A percentile compares a stretch with the other conserved stretches of the same genome.
Conservation (phyloP, 73 alveolate genomes). For the Paramecium biaurelia region DNA sequence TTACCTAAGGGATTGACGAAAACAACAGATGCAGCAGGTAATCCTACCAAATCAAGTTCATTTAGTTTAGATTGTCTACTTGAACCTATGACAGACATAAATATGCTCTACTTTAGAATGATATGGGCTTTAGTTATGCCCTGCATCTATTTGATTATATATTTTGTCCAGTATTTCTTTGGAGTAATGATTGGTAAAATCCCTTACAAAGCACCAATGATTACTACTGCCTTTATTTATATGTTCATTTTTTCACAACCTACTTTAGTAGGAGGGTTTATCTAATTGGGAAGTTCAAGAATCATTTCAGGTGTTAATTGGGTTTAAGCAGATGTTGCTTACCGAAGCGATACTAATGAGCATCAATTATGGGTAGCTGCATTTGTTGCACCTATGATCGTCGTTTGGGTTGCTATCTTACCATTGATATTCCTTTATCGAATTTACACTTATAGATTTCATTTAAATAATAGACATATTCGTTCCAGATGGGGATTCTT, state of each 20-base stretch:
- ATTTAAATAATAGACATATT: not conserved
- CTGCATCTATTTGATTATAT: not conserved
- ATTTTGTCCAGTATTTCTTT: not conserved
- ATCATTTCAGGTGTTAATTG: not conserved
- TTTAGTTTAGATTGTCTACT: conserved; percentile 15
- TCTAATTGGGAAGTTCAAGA: not conserved
- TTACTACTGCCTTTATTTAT: conserved; percentile 23
- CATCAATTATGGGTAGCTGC: conserved; percentile 7
- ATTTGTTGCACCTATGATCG: conserved; percentile 21
- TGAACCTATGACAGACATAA: not conserved
- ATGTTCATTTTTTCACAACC: conserved; percentile 1
- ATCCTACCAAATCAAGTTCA: not conserved
- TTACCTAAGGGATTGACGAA: not conserved
- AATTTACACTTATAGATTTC: not conserved
- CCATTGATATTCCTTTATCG: not conserved
- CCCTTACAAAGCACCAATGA: not conserved
- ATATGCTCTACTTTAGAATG: conserved; percentile 24
- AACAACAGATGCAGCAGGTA: not conserved
- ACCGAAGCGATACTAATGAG: not conserved
- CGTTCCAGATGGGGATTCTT: conserved; percentile 1
- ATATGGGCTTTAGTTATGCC: conserved; percentile 18
- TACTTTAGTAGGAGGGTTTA: conserved; percentile 12
- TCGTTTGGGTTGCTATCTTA: not conserved
- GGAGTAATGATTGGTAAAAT: not conserved
- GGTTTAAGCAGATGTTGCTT: conserved; percentile 31